These are phyloP conservation scores for Komagataella pastoris DNA, from an alignment of 805 yeast genomes.

Conservation along the genomic window DNA sequence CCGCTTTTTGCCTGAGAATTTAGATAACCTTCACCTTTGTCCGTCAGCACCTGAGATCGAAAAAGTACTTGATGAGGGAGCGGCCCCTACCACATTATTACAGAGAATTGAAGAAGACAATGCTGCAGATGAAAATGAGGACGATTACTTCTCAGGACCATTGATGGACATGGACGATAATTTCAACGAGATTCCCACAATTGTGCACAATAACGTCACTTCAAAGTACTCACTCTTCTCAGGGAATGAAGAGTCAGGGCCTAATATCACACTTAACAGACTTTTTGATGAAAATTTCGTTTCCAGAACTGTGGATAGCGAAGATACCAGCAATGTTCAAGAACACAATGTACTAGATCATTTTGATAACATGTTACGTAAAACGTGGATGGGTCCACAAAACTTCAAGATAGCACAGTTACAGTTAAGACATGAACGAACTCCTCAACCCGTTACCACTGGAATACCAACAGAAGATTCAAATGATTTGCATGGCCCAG, in stretches of 20 bases:
- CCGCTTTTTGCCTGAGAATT: slow-evolving; percentile 4
- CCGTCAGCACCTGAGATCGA: slow-evolving; percentile 58
- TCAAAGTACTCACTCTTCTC: slow-evolving; percentile 20
- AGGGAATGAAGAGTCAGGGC: slow-evolving; percentile 15
- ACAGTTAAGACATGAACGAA: slow-evolving; percentile 9
- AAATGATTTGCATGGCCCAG: not conserved
- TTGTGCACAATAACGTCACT: slow-evolving; percentile 5
- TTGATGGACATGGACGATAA: slow-evolving; percentile 4
- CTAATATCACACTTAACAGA: slow-evolving; percentile 16
- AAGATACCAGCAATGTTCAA: slow-evolving; percentile 13
- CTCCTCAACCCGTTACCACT: not conserved
- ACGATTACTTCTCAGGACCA: slow-evolving; percentile 4
- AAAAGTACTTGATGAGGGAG: slow-evolving; percentile 14
- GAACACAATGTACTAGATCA: slow-evolving; percentile 49
- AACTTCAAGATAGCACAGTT: slow-evolving; percentile 74
- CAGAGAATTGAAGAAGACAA: slow-evolving; percentile 11
- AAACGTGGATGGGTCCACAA: slow-evolving; percentile 85
- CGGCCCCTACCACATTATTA: slow-evolving; percentile 12
- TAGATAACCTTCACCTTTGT: slow-evolving; percentile 33
- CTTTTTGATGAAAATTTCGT: slow-evolving; percentile 18
- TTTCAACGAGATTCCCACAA: slow-evolving; percentile 1
- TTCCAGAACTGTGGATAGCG: slow-evolving; percentile 10
- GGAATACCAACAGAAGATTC: not conserved
- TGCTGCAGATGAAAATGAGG: slow-evolving; percentile 7
- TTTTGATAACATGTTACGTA: slow-evolving; percentile 58